Evolutionary conservation across 768 basidiomycete genomes (phyloP).

Genomic region (Phylloporus arenicola): DNA sequence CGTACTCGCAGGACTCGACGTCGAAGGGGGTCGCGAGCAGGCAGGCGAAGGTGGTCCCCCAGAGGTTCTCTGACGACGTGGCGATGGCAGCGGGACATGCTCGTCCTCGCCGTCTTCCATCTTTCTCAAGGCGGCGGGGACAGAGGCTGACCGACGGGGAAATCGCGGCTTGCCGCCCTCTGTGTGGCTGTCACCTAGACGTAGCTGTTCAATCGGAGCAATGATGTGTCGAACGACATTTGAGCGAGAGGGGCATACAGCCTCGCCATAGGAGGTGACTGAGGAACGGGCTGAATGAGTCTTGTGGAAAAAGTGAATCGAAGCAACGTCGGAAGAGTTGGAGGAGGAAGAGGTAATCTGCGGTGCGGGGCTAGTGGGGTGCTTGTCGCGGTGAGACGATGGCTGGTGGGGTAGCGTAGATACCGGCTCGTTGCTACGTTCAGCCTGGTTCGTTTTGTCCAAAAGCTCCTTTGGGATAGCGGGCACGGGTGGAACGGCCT

Average conservation of each 20-base stretch:
- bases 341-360: slow-evolving; percentile 57
- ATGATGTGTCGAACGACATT: slow-evolving; percentile 48
- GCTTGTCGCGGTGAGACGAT: slow-evolving; percentile 6
- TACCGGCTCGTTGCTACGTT: slow-evolving; percentile 1
- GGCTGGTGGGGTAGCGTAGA: slow-evolving; percentile 7
- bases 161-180: slow-evolving; percentile 4
- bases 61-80: slow-evolving; percentile 8
- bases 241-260: slow-evolving; percentile 31
- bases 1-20: slow-evolving; percentile 32
- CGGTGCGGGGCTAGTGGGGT: slow-evolving; percentile 1
- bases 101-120: slow-evolving; percentile 7
- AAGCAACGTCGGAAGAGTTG: slow-evolving; percentile 52
- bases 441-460: slow-evolving; percentile 5
- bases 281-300: slow-evolving; percentile 50
- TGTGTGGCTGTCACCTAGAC: slow-evolving; percentile 30
- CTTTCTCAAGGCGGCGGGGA: slow-evolving; percentile 9
- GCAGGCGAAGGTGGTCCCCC: slow-evolving; percentile 18
- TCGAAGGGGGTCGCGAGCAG: slow-evolving; percentile 44
- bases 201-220: slow-evolving; percentile 50
- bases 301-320: slow-evolving; percentile 46
- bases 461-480: slow-evolving; percentile 46
- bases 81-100: slow-evolving; percentile 4
- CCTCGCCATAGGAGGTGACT: slow-evolving; percentile 49
- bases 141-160: slow-evolving; percentile 17
- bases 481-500: slow-evolving; percentile 52